A percentile compares a stretch with the other conserved stretches of the same genome.
phyloP scores from a whole-genome alignment of 1,284 basidiomycete species.

The Trichosporon coremiiforme region DNA sequence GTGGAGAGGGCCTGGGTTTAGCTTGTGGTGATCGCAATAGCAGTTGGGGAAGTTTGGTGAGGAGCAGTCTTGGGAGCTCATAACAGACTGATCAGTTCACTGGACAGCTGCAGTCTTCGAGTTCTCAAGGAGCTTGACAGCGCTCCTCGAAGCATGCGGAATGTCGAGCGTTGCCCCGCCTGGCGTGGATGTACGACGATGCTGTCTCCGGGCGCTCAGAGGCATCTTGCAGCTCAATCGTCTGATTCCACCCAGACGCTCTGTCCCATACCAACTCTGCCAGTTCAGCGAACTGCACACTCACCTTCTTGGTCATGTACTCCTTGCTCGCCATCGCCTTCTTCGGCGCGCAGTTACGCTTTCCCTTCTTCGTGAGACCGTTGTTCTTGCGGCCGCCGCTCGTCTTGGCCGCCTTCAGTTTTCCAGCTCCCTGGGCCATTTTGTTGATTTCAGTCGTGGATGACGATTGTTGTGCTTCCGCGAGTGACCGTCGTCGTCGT shows the following conservation, averaged over 20 bases:
- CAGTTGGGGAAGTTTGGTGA: no score
- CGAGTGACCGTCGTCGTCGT: not conserved
- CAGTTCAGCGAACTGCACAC: conserved; percentile 15
- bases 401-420: conserved; percentile 43
- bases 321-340: conserved; percentile 39
- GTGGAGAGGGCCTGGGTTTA: conserved; percentile 70
- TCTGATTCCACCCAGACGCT: no score
- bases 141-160: no score
- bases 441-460: conserved; percentile 13
- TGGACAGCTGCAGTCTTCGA: no score
- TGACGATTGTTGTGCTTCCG: not conserved
- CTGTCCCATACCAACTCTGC: no score
- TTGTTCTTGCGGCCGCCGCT: conserved; percentile 48
- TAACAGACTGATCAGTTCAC: no score
- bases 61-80: no score
- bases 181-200: no score
- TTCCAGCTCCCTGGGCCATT: conserved; percentile 53
- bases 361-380: conserved; percentile 49
- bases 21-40: not conserved
- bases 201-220: no score
- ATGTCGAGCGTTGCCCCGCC: no score
- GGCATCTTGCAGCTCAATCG: no score
- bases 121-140: not conserved
- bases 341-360: conserved; percentile 51
- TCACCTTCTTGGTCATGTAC: conserved; percentile 45